Evolutionary conservation across 371 early-diverging fungal genomes (phyloP), one percentile per base, ranked within the genome.

Genomic region (Hamiltosporidium tvaerminnensis): DNA sequence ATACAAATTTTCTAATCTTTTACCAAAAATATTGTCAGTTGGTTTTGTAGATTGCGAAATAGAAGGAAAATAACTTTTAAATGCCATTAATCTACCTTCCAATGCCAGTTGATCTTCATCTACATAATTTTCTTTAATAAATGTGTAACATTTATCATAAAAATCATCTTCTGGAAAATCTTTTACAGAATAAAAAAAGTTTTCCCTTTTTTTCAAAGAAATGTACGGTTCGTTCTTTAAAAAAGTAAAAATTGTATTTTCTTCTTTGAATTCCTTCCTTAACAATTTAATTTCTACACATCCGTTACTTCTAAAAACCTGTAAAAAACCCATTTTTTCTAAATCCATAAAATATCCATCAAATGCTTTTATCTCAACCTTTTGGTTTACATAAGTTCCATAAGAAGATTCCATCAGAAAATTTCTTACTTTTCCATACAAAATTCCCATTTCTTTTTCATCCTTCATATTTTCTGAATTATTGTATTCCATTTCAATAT

Each of bases 21-120:
- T 44, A 14, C 9, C 9, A 44, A 14, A 14, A 44, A 44, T 5
- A 44, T 44, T 14, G 9, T 44, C 14, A 10, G 23, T 53, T 32
- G 9, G 7, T 23, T 16, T 32, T 53, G 30, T 5, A 23, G 53
- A 7, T 9, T 23, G 5, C 23, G 23, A 9, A 32, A 32, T 32
- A 53, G 53, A 53, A 10, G 53, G 53, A 10, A 5, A 32, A 9
- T 10, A 9, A 5, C 16, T 53, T 53, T 39, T 54, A 47, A 62
- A 62, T 36, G 53, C 53, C 7, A 47, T 48, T 48, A 64, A 39
- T 36, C 56, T 64, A 7, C 48, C 50, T 37, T 47, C 33, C 64
- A 55, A 48, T 31, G 36, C 35, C 23, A 38, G 35, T 30, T 56
- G 16, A 16, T 64, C 64, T 32, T 49, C 52, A 14, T 50, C 64